Conservation (phyloP, 2,329 filamentous ascomycete genomes). For the Claviceps pazoutovae region DNA sequence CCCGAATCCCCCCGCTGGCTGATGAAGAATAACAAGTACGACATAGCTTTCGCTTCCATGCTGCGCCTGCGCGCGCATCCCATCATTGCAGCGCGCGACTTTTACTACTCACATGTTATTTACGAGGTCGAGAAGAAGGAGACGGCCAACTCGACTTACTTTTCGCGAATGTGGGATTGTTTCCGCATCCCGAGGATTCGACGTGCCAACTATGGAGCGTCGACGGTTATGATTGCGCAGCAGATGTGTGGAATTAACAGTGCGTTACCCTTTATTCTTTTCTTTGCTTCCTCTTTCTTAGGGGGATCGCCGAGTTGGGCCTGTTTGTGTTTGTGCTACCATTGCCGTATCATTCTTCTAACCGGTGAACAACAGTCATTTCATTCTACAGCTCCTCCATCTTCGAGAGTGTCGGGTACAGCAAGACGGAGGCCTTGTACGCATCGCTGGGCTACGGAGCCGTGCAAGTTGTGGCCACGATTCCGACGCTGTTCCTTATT, state of each 20-base stretch:
- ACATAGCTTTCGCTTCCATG: constrained; percentile 40
- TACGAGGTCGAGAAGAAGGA: constrained; percentile 18
- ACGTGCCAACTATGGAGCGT: constrained; percentile 59
- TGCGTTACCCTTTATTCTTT: background rate
- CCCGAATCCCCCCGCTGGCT: constrained; percentile 49
- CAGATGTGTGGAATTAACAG: constrained; percentile 39
- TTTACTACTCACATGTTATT: constrained; percentile 33
- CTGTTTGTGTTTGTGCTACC: background rate
- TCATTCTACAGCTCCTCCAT: constrained; percentile 55
- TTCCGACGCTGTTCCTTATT: constrained; percentile 18
- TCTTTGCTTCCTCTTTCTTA: background rate
- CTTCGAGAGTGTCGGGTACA: constrained; percentile 40
- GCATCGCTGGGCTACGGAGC: constrained; percentile 30
- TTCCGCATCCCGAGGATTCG: constrained; percentile 55
- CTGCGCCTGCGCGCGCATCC: constrained; percentile 32
- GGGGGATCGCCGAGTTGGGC: too few relatives aligned
- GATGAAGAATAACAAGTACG: constrained; percentile 47
- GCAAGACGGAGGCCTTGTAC: constrained; percentile 31
- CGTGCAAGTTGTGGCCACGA: constrained; percentile 28
- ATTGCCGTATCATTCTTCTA: background rate
- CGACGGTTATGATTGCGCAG: constrained; percentile 64
- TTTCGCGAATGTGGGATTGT: constrained; percentile 31
- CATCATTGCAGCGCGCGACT: constrained; percentile 42
- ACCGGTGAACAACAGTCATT: constrained; percentile 29
- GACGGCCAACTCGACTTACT: constrained; percentile 16